A percentile compares a stretch with the other conserved stretches of the same genome.
phyloP scores from a whole-genome alignment of 345 rosid genomes.

The Eucalyptus brandiana region DNA sequence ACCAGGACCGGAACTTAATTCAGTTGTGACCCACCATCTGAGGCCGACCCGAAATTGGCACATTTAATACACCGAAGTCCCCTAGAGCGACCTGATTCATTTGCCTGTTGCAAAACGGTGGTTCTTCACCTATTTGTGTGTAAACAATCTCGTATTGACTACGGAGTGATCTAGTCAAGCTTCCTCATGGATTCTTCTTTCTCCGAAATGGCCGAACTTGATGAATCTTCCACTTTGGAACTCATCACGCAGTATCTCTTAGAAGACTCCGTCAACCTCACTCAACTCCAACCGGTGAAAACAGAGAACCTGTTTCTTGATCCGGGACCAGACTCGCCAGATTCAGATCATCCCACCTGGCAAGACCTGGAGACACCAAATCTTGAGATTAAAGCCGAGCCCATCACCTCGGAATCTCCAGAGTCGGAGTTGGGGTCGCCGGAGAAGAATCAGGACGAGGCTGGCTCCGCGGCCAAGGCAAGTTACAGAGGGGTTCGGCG shows the following conservation, averaged over 20 bases:
- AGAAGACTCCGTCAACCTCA: slow-evolving; percentile 10
- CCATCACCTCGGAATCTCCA: not conserved
- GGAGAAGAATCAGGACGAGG: not conserved
- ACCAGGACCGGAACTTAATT: not conserved
- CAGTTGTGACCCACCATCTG: not conserved
- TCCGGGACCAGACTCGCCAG: slow-evolving; percentile 21
- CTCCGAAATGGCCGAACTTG: not conserved
- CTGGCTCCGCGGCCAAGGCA: not conserved
- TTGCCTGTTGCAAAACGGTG: not conserved
- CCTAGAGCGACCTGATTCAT: not conserved
- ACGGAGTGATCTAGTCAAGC: not conserved
- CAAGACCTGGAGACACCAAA: slow-evolving; percentile 2
- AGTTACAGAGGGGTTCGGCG: slow-evolving; percentile 84
- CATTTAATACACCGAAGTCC: not conserved
- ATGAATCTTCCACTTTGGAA: not conserved
- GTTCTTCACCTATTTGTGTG: not conserved
- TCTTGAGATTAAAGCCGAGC: not conserved
- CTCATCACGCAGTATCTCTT: slow-evolving; percentile 1
- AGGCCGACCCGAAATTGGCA: not conserved
- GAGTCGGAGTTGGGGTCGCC: not conserved
- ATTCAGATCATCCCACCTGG: not conserved
- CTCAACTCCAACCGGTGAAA: slow-evolving; percentile 12
- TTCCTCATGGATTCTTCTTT: not conserved
- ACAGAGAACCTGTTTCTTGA: slow-evolving; percentile 7
- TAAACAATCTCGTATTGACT: not conserved